Evolutionary conservation across 2,329 filamentous ascomycete genomes (phyloP).

Genomic region (Penicillium brevicompactum): DNA sequence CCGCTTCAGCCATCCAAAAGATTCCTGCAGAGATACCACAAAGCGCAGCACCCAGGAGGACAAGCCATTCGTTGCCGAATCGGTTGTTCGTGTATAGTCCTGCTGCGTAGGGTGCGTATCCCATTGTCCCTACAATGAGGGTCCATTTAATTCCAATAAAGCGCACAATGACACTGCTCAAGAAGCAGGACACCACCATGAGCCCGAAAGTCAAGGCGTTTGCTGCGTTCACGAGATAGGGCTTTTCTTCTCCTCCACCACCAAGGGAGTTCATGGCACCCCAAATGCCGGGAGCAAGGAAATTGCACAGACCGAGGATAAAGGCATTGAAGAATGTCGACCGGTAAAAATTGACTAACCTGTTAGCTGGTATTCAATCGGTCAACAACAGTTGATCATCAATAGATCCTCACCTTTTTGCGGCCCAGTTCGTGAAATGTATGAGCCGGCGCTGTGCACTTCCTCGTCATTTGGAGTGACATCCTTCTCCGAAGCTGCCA

Average conservation of each 20-base stretch:
- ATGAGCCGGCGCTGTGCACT: constrained; percentile 9
- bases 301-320: constrained; percentile 70
- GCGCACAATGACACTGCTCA: constrained; percentile 65
- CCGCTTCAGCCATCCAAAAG: constrained; percentile 76
- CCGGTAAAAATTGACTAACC: constrained; percentile 67
- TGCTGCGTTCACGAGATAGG: constrained; percentile 68
- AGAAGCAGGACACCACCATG: constrained; percentile 71
- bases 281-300: constrained; percentile 72
- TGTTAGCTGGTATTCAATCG: not conserved
- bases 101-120: constrained; percentile 71
- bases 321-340: constrained; percentile 73
- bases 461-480: constrained; percentile 21
- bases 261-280: constrained; percentile 73
- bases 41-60: constrained; percentile 67
- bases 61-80: constrained; percentile 69
- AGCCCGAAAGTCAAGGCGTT: constrained; percentile 73
- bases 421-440: constrained; percentile 3
- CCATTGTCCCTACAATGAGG: constrained; percentile 70
- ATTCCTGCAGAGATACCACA: constrained; percentile 72
- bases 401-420: constrained; percentile 13
- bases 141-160: constrained; percentile 72
- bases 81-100: constrained; percentile 73
- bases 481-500: constrained; percentile 21
- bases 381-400: no score
- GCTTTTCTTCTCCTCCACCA: constrained; percentile 66